Percentiles rank a stretch among this genome's conserved stretches.
Evolutionary conservation across 208 protist species (phyloP).

Genomic region (Crithidia bombi): DNA sequence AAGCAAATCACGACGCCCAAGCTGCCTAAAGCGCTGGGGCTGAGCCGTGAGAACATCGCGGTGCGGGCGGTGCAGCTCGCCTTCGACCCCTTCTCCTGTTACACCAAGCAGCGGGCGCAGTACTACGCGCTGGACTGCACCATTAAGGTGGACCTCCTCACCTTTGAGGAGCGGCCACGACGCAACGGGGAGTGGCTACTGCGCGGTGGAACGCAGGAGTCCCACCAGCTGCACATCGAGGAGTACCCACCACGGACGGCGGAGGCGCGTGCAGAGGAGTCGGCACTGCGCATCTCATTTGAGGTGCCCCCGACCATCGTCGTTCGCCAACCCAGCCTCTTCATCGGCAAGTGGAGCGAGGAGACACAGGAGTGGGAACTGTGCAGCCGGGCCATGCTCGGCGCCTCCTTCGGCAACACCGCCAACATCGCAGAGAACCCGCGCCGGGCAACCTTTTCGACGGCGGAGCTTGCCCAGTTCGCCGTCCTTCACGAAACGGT

Average conservation of each 20-base stretch:
- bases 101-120: slow-evolving; percentile 43
- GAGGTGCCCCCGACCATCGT: slow-evolving; percentile 82
- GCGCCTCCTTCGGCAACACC: slow-evolving; percentile 41
- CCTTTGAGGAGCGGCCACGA: slow-evolving; percentile 78
- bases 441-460: slow-evolving; percentile 69
- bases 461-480: slow-evolving; percentile 81
- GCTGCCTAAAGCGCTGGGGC: slow-evolving; percentile 84
- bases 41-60: slow-evolving; percentile 90
- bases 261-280: slow-evolving; percentile 67
- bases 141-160: slow-evolving; percentile 86
- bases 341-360: slow-evolving; percentile 86
- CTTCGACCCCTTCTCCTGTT: slow-evolving; percentile 82
- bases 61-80: slow-evolving; percentile 86
- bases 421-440: slow-evolving; percentile 38
- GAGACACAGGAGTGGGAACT: slow-evolving; percentile 79
- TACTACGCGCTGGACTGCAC: slow-evolving; percentile 90
- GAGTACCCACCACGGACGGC: slow-evolving; percentile 75
- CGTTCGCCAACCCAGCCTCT: slow-evolving; percentile 77
- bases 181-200: slow-evolving; percentile 78
- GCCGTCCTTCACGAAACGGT: slow-evolving; percentile 91
- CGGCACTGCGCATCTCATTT: slow-evolving; percentile 82
- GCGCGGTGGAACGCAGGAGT: slow-evolving; percentile 67
- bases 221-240: slow-evolving; percentile 73
- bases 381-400: slow-evolving; percentile 77
- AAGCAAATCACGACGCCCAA: slow-evolving; percentile 73